Percentiles rank a stretch among this genome's conserved stretches.
Evolutionary conservation across 1,284 basidiomycete species (phyloP).

Genomic region (Tilletia horrida): DNA sequence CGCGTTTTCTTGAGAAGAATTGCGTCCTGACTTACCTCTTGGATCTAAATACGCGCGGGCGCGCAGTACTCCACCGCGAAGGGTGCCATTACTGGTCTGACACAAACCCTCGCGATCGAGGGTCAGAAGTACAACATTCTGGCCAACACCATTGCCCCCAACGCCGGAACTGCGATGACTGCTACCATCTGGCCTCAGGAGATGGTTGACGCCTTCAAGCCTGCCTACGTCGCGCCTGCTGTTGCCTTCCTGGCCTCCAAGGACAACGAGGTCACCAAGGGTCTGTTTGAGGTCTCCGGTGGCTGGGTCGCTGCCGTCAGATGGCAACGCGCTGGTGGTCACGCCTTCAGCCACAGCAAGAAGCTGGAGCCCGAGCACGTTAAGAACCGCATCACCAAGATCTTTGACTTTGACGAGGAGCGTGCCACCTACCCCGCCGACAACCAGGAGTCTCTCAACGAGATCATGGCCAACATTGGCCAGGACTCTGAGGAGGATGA

Average conservation of each 20-base stretch:
- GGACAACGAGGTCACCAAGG: slow-evolving; percentile 72
- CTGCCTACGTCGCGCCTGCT: slow-evolving; percentile 84
- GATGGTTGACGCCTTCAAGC: slow-evolving; percentile 92
- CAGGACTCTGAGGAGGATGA: slow-evolving; percentile 31
- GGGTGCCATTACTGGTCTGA: slow-evolving; percentile 85
- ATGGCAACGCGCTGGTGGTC: slow-evolving; percentile 86
- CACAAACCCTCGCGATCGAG: slow-evolving; percentile 84
- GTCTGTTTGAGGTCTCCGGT: slow-evolving; percentile 82
- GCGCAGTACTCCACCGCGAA: slow-evolving; percentile 67
- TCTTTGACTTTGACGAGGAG: slow-evolving; percentile 50
- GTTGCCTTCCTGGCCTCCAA: slow-evolving; percentile 87
- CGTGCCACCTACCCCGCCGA: slow-evolving; percentile 49
- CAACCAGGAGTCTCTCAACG: slow-evolving; percentile 31
- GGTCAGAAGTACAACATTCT: slow-evolving; percentile 82
- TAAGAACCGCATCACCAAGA: slow-evolving; percentile 47
- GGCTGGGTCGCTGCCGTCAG: slow-evolving; percentile 89
- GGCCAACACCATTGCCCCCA: slow-evolving; percentile 85
- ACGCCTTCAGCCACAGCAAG: slow-evolving; percentile 52
- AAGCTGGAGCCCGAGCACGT: slow-evolving; percentile 45
- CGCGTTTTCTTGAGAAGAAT: background rate
- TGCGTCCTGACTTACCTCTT: background rate
- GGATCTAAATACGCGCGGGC: background rate
- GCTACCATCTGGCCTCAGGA: slow-evolving; percentile 70
- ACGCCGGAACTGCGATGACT: slow-evolving; percentile 65
- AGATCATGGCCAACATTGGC: slow-evolving; percentile 51